Percentiles rank a stretch among this genome's conserved stretches.
These are phyloP conservation scores for Naganishia cerealis DNA, from an alignment of 1,284 basidiomycete genomes.

Conservation along the genomic window DNA sequence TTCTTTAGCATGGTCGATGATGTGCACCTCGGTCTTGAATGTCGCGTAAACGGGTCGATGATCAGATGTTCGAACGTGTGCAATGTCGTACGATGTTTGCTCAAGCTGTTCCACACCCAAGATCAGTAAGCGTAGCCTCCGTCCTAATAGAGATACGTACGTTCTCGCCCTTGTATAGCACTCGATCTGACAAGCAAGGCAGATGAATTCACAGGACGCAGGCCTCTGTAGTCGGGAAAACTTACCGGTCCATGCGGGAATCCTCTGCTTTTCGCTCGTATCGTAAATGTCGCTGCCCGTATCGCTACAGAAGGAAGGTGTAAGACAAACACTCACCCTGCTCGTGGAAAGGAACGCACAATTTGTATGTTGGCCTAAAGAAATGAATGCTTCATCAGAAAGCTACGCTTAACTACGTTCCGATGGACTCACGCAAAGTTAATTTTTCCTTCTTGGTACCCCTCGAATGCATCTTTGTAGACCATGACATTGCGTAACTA, in stretches of 20 bases:
- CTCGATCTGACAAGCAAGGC: slow-evolving; percentile 65
- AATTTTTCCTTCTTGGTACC: slow-evolving; percentile 84
- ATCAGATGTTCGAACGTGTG: slow-evolving; percentile 84
- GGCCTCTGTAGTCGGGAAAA: neutral
- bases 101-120: slow-evolving; percentile 41
- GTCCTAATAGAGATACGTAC: slow-evolving; percentile 57
- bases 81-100: slow-evolving; percentile 58
- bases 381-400: neutral
- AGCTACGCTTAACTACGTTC: neutral
- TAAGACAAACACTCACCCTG: slow-evolving; percentile 8
- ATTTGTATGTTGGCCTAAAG: slow-evolving; percentile 55
- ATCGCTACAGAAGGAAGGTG: slow-evolving; percentile 43
- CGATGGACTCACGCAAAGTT: slow-evolving; percentile 61
- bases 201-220: slow-evolving; percentile 1
- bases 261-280: slow-evolving; percentile 90
- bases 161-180: slow-evolving; percentile 73
- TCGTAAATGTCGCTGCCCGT: slow-evolving; percentile 77
- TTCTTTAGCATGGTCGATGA: slow-evolving; percentile 71
- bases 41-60: slow-evolving; percentile 90
- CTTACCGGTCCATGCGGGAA: slow-evolving; percentile 94
- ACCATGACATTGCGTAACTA: slow-evolving; percentile 73
- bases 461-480: slow-evolving; percentile 69
- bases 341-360: slow-evolving; percentile 36
- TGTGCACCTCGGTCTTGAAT: slow-evolving; percentile 73
- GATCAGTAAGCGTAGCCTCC: slow-evolving; percentile 37